Evolutionary conservation across 495 filamentous ascomycete species (phyloP).

Genomic region (Annulohypoxylon stygium): DNA sequence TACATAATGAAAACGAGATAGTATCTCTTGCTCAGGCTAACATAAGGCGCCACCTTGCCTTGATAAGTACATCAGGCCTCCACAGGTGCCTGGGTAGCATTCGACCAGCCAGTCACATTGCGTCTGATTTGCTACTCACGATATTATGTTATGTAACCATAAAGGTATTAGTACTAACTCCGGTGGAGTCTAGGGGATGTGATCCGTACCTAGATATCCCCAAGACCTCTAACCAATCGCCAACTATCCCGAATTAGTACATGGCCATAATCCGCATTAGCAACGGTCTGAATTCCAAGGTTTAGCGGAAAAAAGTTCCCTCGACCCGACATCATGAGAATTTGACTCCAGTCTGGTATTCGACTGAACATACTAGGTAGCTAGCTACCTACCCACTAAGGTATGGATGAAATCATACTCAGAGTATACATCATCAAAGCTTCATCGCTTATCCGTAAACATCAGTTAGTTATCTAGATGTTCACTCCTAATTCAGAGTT

Average conservation of each 20-base stretch:
- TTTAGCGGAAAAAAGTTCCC: background rate
- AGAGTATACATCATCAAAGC: too few species aligned
- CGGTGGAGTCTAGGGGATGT: background rate
- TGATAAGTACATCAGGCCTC: background rate
- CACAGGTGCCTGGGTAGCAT: too few species aligned
- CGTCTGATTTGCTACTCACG: too few species aligned
- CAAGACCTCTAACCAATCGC: background rate
- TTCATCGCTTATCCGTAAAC: too few species aligned
- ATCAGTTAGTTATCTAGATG: too few species aligned
- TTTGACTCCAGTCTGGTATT: too few species aligned
- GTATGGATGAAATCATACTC: too few species aligned
- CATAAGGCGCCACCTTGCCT: background rate
- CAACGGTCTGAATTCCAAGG: background rate
- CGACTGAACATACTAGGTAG: too few species aligned
- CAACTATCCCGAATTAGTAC: background rate
- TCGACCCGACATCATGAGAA: background rate
- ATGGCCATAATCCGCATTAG: background rate
- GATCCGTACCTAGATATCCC: slow-evolving; percentile 1
- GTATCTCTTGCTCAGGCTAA: background rate
- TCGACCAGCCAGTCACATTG: too few species aligned
- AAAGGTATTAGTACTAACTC: background rate
- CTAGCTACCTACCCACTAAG: too few species aligned
- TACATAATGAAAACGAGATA: background rate
- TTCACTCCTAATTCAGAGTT: too few species aligned
- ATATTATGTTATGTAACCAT: background rate